Evolutionary conservation across 306 rosid genomes (phyloP).

Genomic region (Bauhinia variegata): DNA sequence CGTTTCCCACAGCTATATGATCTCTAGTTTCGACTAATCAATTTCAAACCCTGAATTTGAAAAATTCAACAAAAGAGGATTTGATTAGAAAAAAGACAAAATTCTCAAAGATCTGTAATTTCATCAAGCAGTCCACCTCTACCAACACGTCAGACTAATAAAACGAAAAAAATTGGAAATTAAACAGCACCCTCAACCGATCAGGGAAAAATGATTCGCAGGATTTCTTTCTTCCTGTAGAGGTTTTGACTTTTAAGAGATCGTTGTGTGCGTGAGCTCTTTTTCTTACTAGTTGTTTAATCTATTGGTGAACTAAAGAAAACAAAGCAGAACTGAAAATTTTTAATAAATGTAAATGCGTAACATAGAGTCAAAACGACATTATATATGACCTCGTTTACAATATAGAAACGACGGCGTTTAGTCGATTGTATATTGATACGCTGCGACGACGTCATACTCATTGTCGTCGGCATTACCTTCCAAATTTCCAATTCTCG

Average conservation of each 20-base stretch:
- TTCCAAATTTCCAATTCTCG: background rate
- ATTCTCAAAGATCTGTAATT: background rate
- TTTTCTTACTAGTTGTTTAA: constrained; percentile 1
- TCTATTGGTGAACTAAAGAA: constrained; percentile 39
- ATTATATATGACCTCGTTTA: background rate
- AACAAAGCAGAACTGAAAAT: constrained; percentile 5
- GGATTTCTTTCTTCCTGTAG: constrained; percentile 6
- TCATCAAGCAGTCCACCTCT: background rate
- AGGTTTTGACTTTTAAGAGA: constrained; percentile 35
- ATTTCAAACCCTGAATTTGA: constrained; percentile 33
- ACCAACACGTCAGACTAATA: background rate
- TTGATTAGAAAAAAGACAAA: background rate
- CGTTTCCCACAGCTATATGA: background rate
- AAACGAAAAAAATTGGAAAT: background rate
- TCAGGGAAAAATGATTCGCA: constrained; percentile 3
- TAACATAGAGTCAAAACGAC: constrained; percentile 25
- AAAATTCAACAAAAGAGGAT: constrained; percentile 1
- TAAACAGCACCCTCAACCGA: constrained; percentile 8
- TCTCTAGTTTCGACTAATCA: constrained; percentile 16
- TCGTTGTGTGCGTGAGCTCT: constrained; percentile 22
- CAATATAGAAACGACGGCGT: background rate
- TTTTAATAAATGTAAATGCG: background rate
- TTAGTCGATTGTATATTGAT: background rate
- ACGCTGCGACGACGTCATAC: constrained; percentile 12
- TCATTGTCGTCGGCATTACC: constrained; percentile 30